Base-by-base conservation (phyloP, 2,329 filamentous ascomycete species). In the Ceratocystiopsis minuta region DNA sequence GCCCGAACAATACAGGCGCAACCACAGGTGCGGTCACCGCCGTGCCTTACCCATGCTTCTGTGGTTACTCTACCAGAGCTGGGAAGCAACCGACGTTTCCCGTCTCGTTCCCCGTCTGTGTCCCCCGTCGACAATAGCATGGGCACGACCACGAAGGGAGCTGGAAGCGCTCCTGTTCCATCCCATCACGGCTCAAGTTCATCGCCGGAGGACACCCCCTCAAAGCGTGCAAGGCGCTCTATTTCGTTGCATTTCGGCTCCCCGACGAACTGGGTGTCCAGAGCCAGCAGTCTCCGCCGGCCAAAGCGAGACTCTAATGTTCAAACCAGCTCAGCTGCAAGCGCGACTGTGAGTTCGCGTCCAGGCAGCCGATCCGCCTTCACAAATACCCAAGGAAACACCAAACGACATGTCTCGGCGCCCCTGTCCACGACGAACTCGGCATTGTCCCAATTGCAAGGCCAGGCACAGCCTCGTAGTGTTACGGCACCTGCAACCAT, bases 241-340 rank as follows among this genome's bases (percentile, higher is more conserved):
- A 59, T 72, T 20, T 77, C 75, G 15, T 68, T 73, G 63, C 70
- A 74, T 42, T 72, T 78, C 45, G 63, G 63, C 45, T 70, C 72
- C 2, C 64, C 72, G 15, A 62, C 60, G 39, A 67, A 60, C 39
- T 76, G 72, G 71, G 68, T 75, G 47, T 59, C 68, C 32, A 68
- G 61, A 53, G 62, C 66, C 10, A 66, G 70, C 42, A 78, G 73
- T 56, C 53, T 76, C 41, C 67, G 71, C 39, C 67, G 67, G 17
- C 58, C 64, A 28, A 77, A 74, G 55, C 64, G 67, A 45, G 63
- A 61, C 45, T 57, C 59, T 1, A 43, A 41, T 16, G 16, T 28
- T n/a, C 34, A 42, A 9, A 36, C 37, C 14, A 42, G 33, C 16
- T 28, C 34, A 16, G 39, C 18, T 28, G 28, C 40, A 16, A 37